A percentile compares a stretch with the other conserved stretches of the same genome.
phyloP scores from a whole-genome alignment of 2,329 filamentous ascomycete species.

The Xylaria sp. region DNA sequence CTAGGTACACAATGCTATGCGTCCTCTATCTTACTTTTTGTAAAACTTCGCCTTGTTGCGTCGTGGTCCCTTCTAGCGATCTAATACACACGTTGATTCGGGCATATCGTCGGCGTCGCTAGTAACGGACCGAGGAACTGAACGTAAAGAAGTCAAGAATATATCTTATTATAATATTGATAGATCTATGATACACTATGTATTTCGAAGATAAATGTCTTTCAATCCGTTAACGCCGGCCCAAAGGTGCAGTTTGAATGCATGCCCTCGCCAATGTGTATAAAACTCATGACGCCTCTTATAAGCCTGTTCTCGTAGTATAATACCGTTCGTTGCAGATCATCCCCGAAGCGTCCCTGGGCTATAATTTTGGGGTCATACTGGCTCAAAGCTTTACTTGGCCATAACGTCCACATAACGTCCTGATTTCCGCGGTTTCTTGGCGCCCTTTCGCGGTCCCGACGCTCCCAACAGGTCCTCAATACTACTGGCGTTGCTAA shows the following conservation, averaged over 20 bases:
- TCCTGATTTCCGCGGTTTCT: constrained; percentile 82
- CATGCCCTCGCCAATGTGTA: constrained; percentile 17
- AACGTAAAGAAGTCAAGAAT: background rate
- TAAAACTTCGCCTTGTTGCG: no score
- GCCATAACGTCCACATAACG: constrained; percentile 98
- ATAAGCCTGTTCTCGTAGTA: constrained; percentile 1
- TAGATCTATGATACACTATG: constrained; percentile 40
- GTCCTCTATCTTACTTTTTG: no score
- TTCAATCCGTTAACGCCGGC: constrained; percentile 24
- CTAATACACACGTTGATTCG: no score
- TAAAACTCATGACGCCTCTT: constrained; percentile 10
- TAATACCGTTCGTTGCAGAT: constrained; percentile 13
- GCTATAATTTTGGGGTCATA: background rate
- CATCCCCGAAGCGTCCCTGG: constrained; percentile 11
- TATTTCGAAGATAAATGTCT: constrained; percentile 9
- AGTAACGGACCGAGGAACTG: no score
- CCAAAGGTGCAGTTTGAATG: constrained; percentile 5
- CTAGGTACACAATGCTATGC: no score
- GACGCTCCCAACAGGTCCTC: constrained; percentile 88
- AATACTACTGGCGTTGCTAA: constrained; percentile 94
- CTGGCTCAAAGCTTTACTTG: constrained; percentile 56
- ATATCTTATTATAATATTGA: constrained; percentile 43
- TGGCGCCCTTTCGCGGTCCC: constrained; percentile 73
- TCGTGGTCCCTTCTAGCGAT: no score
- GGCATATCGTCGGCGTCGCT: no score